Evolutionary conservation across 148 eudicot species (phyloP), one percentile per base, ranked within the genome.

Genomic region (Fagopyrum tataricum): DNA sequence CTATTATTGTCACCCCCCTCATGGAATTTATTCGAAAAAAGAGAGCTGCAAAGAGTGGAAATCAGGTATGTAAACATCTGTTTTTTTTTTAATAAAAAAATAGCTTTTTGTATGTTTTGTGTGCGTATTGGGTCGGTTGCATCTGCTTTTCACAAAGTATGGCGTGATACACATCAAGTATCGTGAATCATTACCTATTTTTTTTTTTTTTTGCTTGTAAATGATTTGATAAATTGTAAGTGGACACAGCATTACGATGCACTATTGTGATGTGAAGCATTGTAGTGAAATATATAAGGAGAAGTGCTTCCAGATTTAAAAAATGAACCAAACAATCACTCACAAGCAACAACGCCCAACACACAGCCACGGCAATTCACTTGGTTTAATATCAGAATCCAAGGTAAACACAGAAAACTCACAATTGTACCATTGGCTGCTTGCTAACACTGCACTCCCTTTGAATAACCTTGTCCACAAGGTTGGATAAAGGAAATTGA

Each of bases 21-120:
- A 84, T 84, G 86, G 86, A 84, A 44, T 84, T 44, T 72, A 78
- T 84, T 49, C 82, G 86, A 44, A 78, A 74, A 68, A 84, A 78
- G 72, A 76, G 86, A 84, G 86, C 84, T 81, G 79, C 82, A 6
- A 84, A 78, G 82, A 76, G 78, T 61, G 78, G 72, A 26, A 71
- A 42, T 72, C 86, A 81, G 81, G 86, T 74, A 61, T n/a, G 14
- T 74, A 42, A 23, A 37, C 37, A 20, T 59, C 26, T 59, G 66
- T 5, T 59, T 59, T 24, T 59, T 12, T 24, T 24, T 59, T 24
- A 12, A 0, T 23, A n/a, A n/a, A n/a, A n/a, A n/a, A n/a, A n/a
- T n/a, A 10, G 2, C 26, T 59, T 23, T 11, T 23, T 7, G 31
- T 24, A 15, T 59, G 39, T 8, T 23, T 59, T 17, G 52, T 51